phyloP scores from a whole-genome alignment of 768 basidiomycete genomes.

The Tulasnella sp. region DNA sequence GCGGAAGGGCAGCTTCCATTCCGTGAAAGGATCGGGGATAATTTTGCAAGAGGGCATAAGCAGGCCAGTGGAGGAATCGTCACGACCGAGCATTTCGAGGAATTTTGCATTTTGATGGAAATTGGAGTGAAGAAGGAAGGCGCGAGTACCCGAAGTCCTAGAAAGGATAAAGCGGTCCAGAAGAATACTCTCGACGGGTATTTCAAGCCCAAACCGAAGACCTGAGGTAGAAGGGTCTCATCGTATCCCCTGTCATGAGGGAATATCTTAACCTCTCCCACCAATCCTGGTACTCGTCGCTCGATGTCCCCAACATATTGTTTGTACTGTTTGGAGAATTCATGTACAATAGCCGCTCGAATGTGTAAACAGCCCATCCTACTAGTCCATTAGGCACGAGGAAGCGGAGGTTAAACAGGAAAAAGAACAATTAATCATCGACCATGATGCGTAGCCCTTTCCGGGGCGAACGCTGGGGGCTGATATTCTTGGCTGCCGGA shows the following conservation, averaged over 20 bases:
- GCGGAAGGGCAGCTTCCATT: conserved; percentile 30
- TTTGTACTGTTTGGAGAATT: neutral
- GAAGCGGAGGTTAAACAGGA: too few relatives aligned
- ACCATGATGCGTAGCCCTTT: neutral
- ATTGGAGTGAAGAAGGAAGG: conserved; percentile 29
- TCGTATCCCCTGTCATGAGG: neutral
- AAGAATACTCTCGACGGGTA: conserved; percentile 19
- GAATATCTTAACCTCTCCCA: neutral
- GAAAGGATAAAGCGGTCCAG: neutral
- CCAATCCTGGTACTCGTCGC: neutral
- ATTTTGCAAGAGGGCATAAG: conserved; percentile 48
- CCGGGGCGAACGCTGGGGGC: neutral
- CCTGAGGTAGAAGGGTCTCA: neutral
- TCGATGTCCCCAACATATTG: neutral
- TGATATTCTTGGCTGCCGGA: neutral
- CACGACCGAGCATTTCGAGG: conserved; percentile 34
- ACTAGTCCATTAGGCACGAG: neutral
- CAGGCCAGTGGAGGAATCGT: conserved; percentile 52
- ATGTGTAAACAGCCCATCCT: neutral
- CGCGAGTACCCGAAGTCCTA: neutral
- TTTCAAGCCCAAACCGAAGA: neutral
- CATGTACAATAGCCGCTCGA: neutral
- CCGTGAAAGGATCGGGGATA: conserved; percentile 41
- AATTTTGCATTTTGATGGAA: conserved; percentile 30
- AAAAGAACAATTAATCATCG: too few relatives aligned